These are phyloP conservation scores for Claviceps paspali DNA, from an alignment of 2,329 filamentous ascomycete genomes.

Conservation along the genomic window DNA sequence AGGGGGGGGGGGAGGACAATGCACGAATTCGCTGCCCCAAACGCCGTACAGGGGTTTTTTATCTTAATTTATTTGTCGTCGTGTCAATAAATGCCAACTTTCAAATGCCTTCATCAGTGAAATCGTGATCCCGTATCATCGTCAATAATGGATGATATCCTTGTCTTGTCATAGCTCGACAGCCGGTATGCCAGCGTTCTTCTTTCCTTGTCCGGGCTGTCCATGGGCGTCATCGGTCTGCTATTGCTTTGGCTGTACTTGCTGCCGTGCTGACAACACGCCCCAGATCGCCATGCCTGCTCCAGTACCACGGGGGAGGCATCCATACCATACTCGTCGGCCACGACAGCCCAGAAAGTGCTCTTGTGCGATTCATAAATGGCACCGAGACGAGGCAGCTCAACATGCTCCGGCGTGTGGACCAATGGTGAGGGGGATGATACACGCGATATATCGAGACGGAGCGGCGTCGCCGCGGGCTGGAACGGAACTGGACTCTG, in stretches of 20 bases:
- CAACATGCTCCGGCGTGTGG: slow-evolving; percentile 31
- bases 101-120: not conserved
- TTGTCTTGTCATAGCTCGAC: slow-evolving; percentile 34
- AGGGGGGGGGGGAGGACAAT: too few relatives aligned
- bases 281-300: slow-evolving; percentile 48
- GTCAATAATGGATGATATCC: slow-evolving; percentile 47
- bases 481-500: too few relatives aligned
- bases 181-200: too few relatives aligned
- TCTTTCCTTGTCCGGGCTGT: slow-evolving; percentile 32
- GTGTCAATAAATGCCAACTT: too few relatives aligned
- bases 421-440: slow-evolving; percentile 20
- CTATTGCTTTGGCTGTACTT: slow-evolving; percentile 16
- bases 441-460: slow-evolving; percentile 42
- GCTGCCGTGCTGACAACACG: slow-evolving; percentile 24
- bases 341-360: slow-evolving; percentile 59
- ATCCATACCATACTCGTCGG: slow-evolving; percentile 53
- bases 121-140: not conserved
- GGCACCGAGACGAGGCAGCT: slow-evolving; percentile 49
- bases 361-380: slow-evolving; percentile 57
- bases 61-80: too few relatives aligned
- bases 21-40: too few relatives aligned
- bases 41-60: not conserved
- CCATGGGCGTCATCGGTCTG: slow-evolving; percentile 37
- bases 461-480: slow-evolving; percentile 31
- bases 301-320: slow-evolving; percentile 49